Percentiles rank a stretch among this genome's conserved stretches.
Conservation (phyloP, 2,329 filamentous ascomycete genomes). For the Aspergillus vadensis region DNA sequence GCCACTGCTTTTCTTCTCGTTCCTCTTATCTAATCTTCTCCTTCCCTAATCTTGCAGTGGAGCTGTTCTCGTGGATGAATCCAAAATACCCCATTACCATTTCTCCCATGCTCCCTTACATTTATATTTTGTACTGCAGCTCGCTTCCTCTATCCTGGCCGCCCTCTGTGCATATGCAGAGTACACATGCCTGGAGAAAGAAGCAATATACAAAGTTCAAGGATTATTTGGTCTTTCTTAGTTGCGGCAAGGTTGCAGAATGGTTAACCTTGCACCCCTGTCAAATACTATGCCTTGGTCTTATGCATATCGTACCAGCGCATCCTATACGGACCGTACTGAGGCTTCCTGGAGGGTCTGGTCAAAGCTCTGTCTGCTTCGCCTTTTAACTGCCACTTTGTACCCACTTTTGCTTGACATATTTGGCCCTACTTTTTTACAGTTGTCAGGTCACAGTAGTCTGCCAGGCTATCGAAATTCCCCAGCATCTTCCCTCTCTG, state of each 20-base stretch:
- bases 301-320: conserved; percentile 29
- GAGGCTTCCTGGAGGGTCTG: conserved; percentile 1
- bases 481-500: background rate
- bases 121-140: background rate
- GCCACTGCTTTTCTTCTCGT: background rate
- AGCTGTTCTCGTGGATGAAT: background rate
- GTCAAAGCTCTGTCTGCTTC: conserved; percentile 2
- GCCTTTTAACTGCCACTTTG: conserved; percentile 11
- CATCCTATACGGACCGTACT: conserved; percentile 16
- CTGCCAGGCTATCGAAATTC: background rate
- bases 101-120: background rate
- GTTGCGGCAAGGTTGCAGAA: conserved; percentile 15
- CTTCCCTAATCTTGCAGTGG: background rate
- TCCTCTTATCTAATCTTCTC: background rate
- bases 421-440: background rate
- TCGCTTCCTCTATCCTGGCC: background rate
- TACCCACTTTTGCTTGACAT: conserved; percentile 6
- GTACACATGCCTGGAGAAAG: background rate
- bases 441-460: background rate
- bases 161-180: background rate
- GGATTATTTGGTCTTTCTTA: conserved; percentile 23
- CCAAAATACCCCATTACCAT: background rate
- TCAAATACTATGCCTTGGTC: conserved; percentile 27
- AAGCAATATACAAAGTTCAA: conserved; percentile 18
- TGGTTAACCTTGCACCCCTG: conserved; percentile 25